Base-by-base conservation (phyloP, 2,329 filamentous ascomycete genomes). In the Microcera coccophila region DNA sequence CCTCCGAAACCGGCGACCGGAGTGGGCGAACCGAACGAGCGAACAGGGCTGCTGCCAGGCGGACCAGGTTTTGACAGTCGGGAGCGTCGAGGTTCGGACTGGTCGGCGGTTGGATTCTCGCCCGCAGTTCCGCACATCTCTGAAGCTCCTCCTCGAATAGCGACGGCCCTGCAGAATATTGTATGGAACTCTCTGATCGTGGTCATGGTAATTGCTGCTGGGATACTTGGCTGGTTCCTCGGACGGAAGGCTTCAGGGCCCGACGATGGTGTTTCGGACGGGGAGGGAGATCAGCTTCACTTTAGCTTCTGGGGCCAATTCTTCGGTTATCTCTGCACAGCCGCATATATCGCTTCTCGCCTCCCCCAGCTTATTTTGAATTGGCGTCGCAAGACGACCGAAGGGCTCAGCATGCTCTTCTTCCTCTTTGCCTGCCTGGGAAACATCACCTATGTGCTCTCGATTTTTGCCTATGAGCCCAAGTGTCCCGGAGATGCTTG, bases 341-440 rank as follows among this genome's bases (percentile, higher is more conserved):
- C 81, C 1, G 75, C 96, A 4, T 97, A 98, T 61, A 86, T 97
- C 10, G 88, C 88, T 17, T 93, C 87, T 1, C 85, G 93, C 8
- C 68, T 97, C 5, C 93, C 93, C 0, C 93, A 98, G 69, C 75
- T 98, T 2, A 74, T 96, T 7, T 79, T 97, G 40, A 98, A 97
- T 66, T 95, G 88, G 71, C 81, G 87, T 16, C 84, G 93, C 49
- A 95, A 95, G 70, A 90, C 85, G 33, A 96, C 90, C 1, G 90
- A 97, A 42, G 93, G 93, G 3, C 84, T 98, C 16, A 91, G 87
- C 52, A 82, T 96, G 69, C 76, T 97, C 10, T 98, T 97, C 69
- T 97, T 97, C 71, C 73, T 97, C 17, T 97, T 98, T 63, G 93
- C 93, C 4, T 97, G 91, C 62, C 80, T 97, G 5, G 93, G 93